Evolutionary conservation across 2,329 filamentous ascomycete genomes (phyloP).

Genomic region (Fusarium clavum): DNA sequence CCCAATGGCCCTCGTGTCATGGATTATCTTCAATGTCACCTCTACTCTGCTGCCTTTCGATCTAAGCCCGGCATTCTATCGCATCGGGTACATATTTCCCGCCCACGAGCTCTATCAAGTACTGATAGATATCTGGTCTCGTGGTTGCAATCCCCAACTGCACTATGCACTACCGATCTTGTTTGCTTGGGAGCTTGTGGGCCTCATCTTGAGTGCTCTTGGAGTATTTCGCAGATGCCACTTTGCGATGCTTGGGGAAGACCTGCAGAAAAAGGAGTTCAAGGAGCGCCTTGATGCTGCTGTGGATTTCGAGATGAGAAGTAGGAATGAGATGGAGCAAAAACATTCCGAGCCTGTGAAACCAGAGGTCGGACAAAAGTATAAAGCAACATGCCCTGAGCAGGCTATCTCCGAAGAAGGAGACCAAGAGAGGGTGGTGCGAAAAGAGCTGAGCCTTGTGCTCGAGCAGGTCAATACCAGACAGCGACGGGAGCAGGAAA

Average conservation of each 20-base stretch:
- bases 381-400: background rate
- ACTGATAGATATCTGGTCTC: background rate
- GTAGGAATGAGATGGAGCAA: background rate
- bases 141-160: background rate
- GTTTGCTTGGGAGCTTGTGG: background rate
- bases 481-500: background rate
- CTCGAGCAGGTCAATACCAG: background rate
- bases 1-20: constrained; percentile 37
- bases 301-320: background rate
- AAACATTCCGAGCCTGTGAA: background rate
- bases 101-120: background rate
- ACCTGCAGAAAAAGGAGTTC: background rate
- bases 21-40: constrained; percentile 37
- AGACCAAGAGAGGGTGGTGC: background rate
- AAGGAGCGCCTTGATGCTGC: background rate
- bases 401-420: background rate
- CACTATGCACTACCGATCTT: background rate
- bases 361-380: background rate
- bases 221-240: background rate
- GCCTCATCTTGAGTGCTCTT: background rate
- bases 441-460: background rate
- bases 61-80: background rate
- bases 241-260: constrained; percentile 1
- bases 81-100: background rate
- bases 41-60: background rate